Percentiles rank a stretch among this genome's conserved stretches.
These are phyloP conservation scores for Physaria fendleri DNA, from an alignment of 345 rosid species.

Conservation along the genomic window DNA sequence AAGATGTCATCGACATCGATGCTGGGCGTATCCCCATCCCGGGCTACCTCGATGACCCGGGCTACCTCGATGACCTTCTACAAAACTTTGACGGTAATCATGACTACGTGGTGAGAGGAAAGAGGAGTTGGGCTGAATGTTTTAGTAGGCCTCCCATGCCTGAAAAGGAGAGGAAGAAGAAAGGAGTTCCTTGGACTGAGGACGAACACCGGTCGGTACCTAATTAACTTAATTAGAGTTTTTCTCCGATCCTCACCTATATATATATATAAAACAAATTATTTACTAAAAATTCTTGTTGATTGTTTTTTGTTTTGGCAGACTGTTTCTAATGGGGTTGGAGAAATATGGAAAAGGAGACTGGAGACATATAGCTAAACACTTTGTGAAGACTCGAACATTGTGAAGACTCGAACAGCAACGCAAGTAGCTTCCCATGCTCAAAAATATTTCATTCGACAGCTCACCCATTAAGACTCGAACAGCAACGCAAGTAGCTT, in stretches of 20 bases:
- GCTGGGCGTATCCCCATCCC: slow-evolving; percentile 77
- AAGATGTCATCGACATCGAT: slow-evolving; percentile 79
- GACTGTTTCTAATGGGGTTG: slow-evolving; percentile 83
- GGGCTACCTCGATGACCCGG: slow-evolving; percentile 41
- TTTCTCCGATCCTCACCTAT: too few relatives aligned
- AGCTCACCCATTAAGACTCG: slow-evolving; percentile 75
- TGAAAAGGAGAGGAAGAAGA: slow-evolving; percentile 92
- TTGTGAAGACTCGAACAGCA: too few relatives aligned
- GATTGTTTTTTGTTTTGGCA: too few relatives aligned
- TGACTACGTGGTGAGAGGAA: slow-evolving; percentile 46
- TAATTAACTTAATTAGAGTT: too few relatives aligned
- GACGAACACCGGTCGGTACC: slow-evolving; percentile 79
- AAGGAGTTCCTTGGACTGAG: slow-evolving; percentile 98
- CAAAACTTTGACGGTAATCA: too few relatives aligned
- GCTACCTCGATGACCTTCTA: too few relatives aligned
- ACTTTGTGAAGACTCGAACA: slow-evolving; percentile 70
- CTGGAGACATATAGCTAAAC: slow-evolving; percentile 87
- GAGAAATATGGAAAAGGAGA: slow-evolving; percentile 96
- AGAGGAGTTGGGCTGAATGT: slow-evolving; percentile 40
- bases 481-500: slow-evolving; percentile 94
- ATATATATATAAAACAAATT: too few relatives aligned
- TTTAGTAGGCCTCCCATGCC: slow-evolving; percentile 35
- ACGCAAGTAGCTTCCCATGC: slow-evolving; percentile 98
- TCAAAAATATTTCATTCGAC: slow-evolving; percentile 92
- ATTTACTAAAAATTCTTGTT: neutral